Evolutionary conservation across 2,329 filamentous ascomycete species (phyloP), one percentile per base, ranked within the genome.

Genomic region (Xylariaceae sp.): DNA sequence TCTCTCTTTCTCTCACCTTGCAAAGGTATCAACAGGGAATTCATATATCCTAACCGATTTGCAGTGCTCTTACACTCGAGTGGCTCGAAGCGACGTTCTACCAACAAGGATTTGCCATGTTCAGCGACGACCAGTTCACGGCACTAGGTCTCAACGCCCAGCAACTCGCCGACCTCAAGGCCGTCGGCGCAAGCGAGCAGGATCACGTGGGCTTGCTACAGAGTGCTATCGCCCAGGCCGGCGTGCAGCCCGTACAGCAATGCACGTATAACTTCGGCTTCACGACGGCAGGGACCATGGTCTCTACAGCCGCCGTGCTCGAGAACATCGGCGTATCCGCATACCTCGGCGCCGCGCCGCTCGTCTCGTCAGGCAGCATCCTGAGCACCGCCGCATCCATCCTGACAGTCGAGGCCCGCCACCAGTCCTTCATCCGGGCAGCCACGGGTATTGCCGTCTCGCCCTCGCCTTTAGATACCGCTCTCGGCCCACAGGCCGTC

Each of bases 311-410:
- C 12, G 75, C 77, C 54, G 71, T 88, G 19, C 79, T 90, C 47
- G 86, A 90, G 67, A 85, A 79, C 58, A 76, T 88, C 47, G 85
- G 85, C 64, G 76, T 88, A 23, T 85, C 82, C n/a, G 85, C 85
- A 52, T 85, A 83, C 67, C 78, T 88, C 12, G 85, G 85, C 48
- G 85, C 83, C 21, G 84, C 83, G 12, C 80, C 83, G 4, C 72
- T 88, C 23, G 66, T 89, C 51, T 73, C 76, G 37, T 73, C 75
- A 44, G 69, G 74, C 40, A 72, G 70, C 40, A 77, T 87, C 50
- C 79, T 90, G 40, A 72, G 75, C 49, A 79, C 80, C 17, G 85
- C 86, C 2, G 85, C 75, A 8, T 79, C 79, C 40, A 89, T 90
- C 63, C 75, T 87, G 36, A 86, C 84, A 20, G 76, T 87, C 48